Percentiles rank a stretch among this genome's conserved stretches.
phyloP scores from a whole-genome alignment of 768 basidiomycete genomes.

The Russula virescens region DNA sequence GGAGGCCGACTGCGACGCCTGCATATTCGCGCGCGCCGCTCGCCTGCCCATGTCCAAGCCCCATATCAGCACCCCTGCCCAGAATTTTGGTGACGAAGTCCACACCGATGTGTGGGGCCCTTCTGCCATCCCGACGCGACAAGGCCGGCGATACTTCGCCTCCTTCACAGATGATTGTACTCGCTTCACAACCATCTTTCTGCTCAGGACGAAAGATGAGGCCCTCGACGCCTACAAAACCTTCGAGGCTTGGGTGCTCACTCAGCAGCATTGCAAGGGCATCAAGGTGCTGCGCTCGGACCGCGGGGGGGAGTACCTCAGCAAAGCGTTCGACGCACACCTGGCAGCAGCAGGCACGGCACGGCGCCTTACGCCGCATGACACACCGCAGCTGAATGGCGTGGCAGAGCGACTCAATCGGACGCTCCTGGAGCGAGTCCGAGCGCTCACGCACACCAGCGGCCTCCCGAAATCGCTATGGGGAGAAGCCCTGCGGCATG shows the following conservation, averaged over 20 bases:
- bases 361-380: background rate
- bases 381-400: background rate
- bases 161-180: background rate
- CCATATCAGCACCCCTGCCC: background rate
- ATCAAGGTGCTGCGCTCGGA: background rate
- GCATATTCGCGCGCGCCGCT: background rate
- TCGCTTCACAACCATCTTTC: background rate
- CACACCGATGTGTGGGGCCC: background rate
- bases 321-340: background rate
- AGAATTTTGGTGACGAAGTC: background rate
- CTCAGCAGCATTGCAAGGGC: background rate
- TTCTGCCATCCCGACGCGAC: background rate
- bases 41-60: background rate
- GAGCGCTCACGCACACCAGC: too few species aligned
- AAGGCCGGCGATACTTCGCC: too few species aligned
- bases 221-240: background rate
- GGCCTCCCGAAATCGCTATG: background rate
- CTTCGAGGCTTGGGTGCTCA: background rate
- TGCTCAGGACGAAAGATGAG: background rate
- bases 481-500: background rate
- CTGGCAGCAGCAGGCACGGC: background rate
- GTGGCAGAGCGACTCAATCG: background rate
- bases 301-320: background rate
- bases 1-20: background rate
- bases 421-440: background rate